Base-by-base conservation (phyloP, 306 rosid species). In the Quercus parvula region DNA sequence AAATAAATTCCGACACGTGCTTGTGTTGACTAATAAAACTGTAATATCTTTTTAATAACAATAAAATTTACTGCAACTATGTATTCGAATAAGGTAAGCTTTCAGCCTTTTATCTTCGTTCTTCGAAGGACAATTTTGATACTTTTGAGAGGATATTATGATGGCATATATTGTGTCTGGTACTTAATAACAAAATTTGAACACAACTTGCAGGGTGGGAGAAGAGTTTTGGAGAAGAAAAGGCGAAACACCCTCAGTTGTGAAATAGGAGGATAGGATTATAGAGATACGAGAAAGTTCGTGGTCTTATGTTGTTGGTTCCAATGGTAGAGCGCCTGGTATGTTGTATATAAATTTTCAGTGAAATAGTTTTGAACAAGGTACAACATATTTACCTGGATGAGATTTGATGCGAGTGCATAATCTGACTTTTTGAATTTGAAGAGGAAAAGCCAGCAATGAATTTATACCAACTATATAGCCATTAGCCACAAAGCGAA, bases 211-310 rank as follows among this genome's bases (percentile, higher is more conserved):
- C 77, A 91, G 99, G 87, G 84, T 92, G 58, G 99, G 92, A 80
- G 91, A 31, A 75, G 97, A 97, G 38, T 88, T 92, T 85, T 94
- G 97, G 99, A 94, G 97, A 76, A 90, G 99, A 90, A 94, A 97
- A 59, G 90, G 87, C 19, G 97, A 94, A 91, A 78, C 76, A 58
- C 99, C 99, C 55, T 77, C 91, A 19, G 84, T 83, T 38, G 94
- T 94, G 81, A 92, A 94, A 84, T 90, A 95, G 97, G 97, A 92
- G 78, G 94, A 91, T 25, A 82, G 94, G 85, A 89, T 94, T 75
- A 86, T 91, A 61, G 99, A 94, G 89, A 90, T 94, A 83, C 94
- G 92, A 24, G 95, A 94, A 89, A 97, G 97, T 70, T 87, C 92
- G 75, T 94, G 99, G 97, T 94, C 94, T 49, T 92, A 91, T 77